These are phyloP conservation scores for Ochromonas danica DNA, from an alignment of 108 stramenopile genomes.

Conservation along the genomic window DNA sequence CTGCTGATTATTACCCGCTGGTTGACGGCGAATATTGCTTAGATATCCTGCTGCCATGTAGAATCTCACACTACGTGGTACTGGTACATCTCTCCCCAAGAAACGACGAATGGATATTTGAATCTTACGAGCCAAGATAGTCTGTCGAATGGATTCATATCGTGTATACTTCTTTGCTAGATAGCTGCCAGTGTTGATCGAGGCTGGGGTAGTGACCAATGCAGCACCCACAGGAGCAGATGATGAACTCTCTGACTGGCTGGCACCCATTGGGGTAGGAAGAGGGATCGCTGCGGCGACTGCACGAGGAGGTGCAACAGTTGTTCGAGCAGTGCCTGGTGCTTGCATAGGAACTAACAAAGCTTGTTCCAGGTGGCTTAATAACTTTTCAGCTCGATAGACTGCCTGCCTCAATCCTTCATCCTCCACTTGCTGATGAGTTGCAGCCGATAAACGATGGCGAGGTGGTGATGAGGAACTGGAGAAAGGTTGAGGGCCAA, in stretches of 20 bases:
- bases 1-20: too few relatives aligned
- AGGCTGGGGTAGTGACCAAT: too few relatives aligned
- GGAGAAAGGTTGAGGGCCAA: background rate
- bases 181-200: background rate
- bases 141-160: background rate
- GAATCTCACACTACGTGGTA: background rate
- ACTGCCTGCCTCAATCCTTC: background rate
- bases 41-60: slow-evolving; percentile 24
- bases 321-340: background rate
- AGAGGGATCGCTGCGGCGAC: background rate
- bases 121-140: background rate
- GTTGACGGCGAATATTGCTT: background rate
- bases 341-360: background rate
- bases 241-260: too few relatives aligned
- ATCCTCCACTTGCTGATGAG: background rate
- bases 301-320: too few relatives aligned
- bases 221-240: too few relatives aligned
- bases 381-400: background rate
- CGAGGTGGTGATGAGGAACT: background rate
- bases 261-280: too few relatives aligned
- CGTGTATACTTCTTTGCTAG: background rate
- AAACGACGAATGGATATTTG: background rate
- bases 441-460: background rate
- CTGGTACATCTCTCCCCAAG: background rate
- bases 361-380: background rate